Evolutionary conservation across 768 basidiomycete species (phyloP).

Genomic region (Boletellus ananas): DNA sequence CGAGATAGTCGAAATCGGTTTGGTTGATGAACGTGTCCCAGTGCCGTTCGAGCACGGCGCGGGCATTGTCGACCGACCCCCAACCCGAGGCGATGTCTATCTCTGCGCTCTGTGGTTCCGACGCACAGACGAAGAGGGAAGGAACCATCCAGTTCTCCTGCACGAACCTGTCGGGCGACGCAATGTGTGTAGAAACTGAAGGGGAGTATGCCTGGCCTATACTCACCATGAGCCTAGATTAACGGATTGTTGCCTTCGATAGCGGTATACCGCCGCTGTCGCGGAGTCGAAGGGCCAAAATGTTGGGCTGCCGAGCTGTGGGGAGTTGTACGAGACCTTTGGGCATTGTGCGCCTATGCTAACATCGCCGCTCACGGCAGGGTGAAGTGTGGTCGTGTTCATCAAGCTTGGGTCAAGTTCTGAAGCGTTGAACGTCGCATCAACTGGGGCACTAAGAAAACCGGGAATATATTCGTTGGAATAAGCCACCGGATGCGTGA

Average conservation of each 20-base stretch:
- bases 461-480: not conserved
- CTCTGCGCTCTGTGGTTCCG: conserved; percentile 49
- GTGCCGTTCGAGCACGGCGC: conserved; percentile 58
- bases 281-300: conserved; percentile 17
- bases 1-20: conserved; percentile 62
- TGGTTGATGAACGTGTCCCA: conserved; percentile 73
- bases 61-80: conserved; percentile 34
- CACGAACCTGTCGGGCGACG: conserved; percentile 49
- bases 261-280: conserved; percentile 15
- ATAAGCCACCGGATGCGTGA: not conserved
- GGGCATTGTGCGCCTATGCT: conserved; percentile 1
- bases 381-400: not conserved
- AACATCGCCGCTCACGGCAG: not conserved
- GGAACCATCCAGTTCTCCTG: conserved; percentile 76
- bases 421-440: conserved; percentile 2
- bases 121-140: conserved; percentile 57
- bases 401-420: not conserved
- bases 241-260: conserved; percentile 21
- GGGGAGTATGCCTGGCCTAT: too few relatives aligned
- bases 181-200: not conserved
- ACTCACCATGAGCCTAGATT: conserved; percentile 22
- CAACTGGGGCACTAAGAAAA: not conserved
- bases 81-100: conserved; percentile 64
- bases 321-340: conserved; percentile 7
- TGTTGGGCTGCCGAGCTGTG: conserved; percentile 1